Evolutionary conservation across 2,329 filamentous ascomycete genomes (phyloP).

Genomic region (Calonectria montana): DNA sequence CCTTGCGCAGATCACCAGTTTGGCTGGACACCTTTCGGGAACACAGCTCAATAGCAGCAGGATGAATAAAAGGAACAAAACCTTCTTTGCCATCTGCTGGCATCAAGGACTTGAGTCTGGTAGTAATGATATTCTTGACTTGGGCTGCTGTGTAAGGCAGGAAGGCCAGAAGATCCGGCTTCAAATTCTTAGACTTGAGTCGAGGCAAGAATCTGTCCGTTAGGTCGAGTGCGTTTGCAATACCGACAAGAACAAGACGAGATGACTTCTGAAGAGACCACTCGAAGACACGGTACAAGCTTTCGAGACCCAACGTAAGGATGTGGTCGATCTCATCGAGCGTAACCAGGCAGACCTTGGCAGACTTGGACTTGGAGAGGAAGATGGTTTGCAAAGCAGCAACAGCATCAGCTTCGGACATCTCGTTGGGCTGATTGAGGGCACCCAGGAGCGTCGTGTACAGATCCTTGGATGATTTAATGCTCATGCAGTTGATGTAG

Average conservation of each 20-base stretch:
- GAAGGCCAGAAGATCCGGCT: constrained; percentile 90
- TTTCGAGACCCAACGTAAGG: constrained; percentile 86
- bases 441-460: constrained; percentile 83
- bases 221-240: constrained; percentile 94
- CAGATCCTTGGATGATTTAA: constrained; percentile 88
- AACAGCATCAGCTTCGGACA: constrained; percentile 75
- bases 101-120: constrained; percentile 81
- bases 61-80: constrained; percentile 89
- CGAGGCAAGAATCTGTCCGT: constrained; percentile 95
- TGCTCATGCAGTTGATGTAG: constrained; percentile 97
- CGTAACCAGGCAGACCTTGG: constrained; percentile 80
- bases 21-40: constrained; percentile 95
- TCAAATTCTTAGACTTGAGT: constrained; percentile 91
- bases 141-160: constrained; percentile 90
- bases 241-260: constrained; percentile 85
- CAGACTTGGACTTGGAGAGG: constrained; percentile 66
- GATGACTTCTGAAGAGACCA: constrained; percentile 90
- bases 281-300: constrained; percentile 94
- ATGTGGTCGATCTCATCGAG: constrained; percentile 97
- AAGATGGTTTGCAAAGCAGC: constrained; percentile 78
- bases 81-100: constrained; percentile 64
- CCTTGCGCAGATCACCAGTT: constrained; percentile 93
- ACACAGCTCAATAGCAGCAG: constrained; percentile 92
- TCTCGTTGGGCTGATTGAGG: constrained; percentile 67
- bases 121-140: constrained; percentile 87